phyloP scores from a whole-genome alignment of 306 rosid genomes.

The Sechiopsis laciniata region DNA sequence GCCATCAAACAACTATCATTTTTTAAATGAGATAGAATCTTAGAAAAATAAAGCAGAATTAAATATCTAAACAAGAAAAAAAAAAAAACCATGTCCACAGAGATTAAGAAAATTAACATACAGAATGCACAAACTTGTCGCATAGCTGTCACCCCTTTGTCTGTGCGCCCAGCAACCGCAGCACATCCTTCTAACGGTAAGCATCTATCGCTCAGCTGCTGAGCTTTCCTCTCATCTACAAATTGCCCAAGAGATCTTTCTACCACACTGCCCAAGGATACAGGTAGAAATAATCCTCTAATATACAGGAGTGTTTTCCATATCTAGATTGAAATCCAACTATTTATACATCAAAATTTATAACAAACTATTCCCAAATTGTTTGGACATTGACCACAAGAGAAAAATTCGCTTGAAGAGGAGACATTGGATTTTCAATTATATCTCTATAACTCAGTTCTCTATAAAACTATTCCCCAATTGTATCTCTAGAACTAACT shows the following conservation, averaged over 20 bases:
- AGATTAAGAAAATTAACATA: conserved; percentile 32
- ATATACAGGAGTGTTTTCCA: background rate
- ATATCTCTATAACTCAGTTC: background rate
- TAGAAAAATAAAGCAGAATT: background rate
- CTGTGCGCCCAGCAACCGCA: conserved; percentile 92
- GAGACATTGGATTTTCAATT: background rate
- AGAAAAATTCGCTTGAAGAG: background rate
- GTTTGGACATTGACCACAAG: conserved; percentile 4
- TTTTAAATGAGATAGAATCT: background rate
- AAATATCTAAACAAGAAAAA: conserved; percentile 12
- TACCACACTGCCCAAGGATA: conserved; percentile 43
- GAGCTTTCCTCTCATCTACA: conserved; percentile 79
- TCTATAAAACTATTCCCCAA: background rate
- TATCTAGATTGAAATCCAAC: background rate
- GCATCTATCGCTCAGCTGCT: conserved; percentile 54
- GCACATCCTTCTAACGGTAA: conserved; percentile 69
- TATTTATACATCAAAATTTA: conserved; percentile 4
- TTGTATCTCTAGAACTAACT: conserved; percentile 7
- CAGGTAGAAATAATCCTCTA: background rate
- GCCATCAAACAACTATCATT: background rate
- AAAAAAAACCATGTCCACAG: conserved; percentile 18
- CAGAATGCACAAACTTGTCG: conserved; percentile 89
- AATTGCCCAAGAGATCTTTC: conserved; percentile 67
- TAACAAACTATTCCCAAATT: background rate
- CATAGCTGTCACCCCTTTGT: conserved; percentile 92